Evolutionary conservation across 345 rosid species (phyloP), one percentile per base, ranked within the genome.

Genomic region (Salix arbutifolia): DNA sequence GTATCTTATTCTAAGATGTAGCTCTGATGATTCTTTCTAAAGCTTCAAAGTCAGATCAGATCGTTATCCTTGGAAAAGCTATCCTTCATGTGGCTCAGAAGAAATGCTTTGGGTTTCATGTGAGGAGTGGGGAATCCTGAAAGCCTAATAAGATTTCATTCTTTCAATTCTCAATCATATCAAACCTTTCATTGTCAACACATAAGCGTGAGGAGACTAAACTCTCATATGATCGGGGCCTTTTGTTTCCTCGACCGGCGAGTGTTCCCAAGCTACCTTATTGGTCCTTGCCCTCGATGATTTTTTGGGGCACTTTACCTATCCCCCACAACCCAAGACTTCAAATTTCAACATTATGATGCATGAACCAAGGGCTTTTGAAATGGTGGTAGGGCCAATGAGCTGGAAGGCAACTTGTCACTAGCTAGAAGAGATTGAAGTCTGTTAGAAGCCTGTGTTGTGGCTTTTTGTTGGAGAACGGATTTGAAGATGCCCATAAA

Each of bases 181-280:
- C 85, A 65, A n/a, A 23, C 38, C 64, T 75, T 74, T 81, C 82
- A 26, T 30, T 71, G 48, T 85, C 82, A 78, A 42, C 78, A 67
- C 76, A 80, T 76, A 52, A 52, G 85, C 92, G 90, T 84, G 86
- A 82, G 82, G 83, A 83, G 88, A 83, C 89, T 84, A 56, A 84
- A 90, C 90, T 85, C 89, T 87, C 69, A 1, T 50, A 30, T 28
- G 12, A 52, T 50, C 14, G 68, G 67, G 33, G 37, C 52, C 65
- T 38, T 56, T 60, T 42, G 60, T 69, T 69, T 76, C 69, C 25
- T 21, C 11, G 61, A 52, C 66, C 17, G 65, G n/a, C 8, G 64
- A n/a, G 70, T 23, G 40, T 75, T 69, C 50, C 30, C 68, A 53
- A 13, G 73, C 77, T 40, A 23, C 37, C 23, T 61, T 64, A 33